Evolutionary conservation across 2,329 filamentous ascomycete species (phyloP), one percentile per base, ranked within the genome.

Genomic region (Hirsutella thompsonii): DNA sequence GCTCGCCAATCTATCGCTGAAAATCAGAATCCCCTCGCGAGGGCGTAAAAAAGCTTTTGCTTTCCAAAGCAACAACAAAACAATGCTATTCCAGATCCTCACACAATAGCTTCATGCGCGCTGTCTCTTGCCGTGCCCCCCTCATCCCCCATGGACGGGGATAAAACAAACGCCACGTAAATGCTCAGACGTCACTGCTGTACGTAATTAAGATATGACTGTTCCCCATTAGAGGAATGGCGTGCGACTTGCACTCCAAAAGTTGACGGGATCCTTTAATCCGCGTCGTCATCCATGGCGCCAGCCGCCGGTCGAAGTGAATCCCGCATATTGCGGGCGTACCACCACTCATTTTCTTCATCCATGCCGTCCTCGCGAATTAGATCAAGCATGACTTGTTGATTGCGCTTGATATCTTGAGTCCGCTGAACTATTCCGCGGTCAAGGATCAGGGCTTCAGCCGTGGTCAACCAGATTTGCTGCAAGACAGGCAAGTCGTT

Each of bases 331-430:
- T 58, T 61, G 39, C 66, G 66, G 36, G 74, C 73, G 49, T 78
- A 78, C 62, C 70, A 69, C 74, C 76, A 81, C 47, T 79, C 70
- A 46, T 81, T 76, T 53, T 77, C 69, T 42, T 75, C 70, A 18
- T 69, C 69, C 18, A 70, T 58, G 16, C 72, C 74, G 41, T 79
- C 72, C 44, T 80, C 76, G 38, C 70, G 68, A 47, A 81, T 80
- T n/a, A 81, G 61, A 44, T 80, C 74, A 41, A 79, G 58, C 59
- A 81, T 68, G 20, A 81, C 70, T 46, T 76, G 68, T 11, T 70
- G 72, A 42, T 80, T 80, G 33, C 76, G 68, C 52, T 76, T 77
- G 48, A 81, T 81, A 45, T 80, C 73, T 44, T 72, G 63, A 0
- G 74, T 61, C 19, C 71, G 63, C 43, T 69, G 63, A 5, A 81